Conservation (phyloP, 140 eudicot species). For the Bidens hawaiensis region DNA sequence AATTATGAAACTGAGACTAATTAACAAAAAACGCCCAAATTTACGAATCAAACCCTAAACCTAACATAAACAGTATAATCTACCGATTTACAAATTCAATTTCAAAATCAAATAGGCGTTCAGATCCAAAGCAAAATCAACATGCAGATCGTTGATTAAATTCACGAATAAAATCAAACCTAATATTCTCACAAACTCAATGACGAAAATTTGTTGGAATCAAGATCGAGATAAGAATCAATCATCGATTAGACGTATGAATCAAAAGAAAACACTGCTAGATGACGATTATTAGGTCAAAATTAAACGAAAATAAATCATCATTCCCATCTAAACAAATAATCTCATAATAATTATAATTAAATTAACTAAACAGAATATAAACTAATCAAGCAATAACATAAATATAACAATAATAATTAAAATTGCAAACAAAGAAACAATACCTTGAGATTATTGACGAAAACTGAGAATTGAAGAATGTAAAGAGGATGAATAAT, state of each 20-base stretch:
- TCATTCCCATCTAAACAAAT: neutral
- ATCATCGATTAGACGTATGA: too few species aligned
- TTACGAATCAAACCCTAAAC: neutral
- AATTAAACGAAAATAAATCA: neutral
- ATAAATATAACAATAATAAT: neutral
- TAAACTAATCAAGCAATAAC: neutral
- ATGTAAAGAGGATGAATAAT: neutral
- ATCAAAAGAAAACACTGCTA: too few species aligned
- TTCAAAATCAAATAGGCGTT: too few species aligned
- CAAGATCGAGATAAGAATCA: too few species aligned
- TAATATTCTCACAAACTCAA: neutral
- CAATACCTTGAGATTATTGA: constrained; percentile 16
- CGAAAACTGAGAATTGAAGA: neutral
- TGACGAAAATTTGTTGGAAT: too few species aligned
- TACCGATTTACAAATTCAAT: too few species aligned
- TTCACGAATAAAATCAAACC: too few species aligned
- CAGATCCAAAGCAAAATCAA: too few species aligned
- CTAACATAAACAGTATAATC: neutral
- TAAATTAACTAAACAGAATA: neutral
- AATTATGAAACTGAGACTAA: neutral
- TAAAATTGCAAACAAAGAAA: neutral
- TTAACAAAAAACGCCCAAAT: neutral
- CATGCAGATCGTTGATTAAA: too few species aligned
- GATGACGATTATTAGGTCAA: too few species aligned
- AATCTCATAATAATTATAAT: neutral